Base-by-base conservation (phyloP, 164 flowering plant species). In the Warburgia ugandensis region DNA sequence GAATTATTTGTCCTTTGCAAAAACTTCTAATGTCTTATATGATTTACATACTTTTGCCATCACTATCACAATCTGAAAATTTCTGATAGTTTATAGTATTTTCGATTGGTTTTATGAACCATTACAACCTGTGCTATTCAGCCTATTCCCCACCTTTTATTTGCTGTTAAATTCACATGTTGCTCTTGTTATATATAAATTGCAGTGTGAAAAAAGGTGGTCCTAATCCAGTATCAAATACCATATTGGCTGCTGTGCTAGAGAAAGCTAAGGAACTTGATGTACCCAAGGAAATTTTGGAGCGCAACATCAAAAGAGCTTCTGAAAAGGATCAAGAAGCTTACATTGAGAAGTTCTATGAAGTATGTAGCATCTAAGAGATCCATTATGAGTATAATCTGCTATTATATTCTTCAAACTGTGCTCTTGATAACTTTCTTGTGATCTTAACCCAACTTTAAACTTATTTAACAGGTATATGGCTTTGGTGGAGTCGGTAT, bases 231-330 rank as follows among this genome's bases (percentile, higher is more conserved):
- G 46, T 61, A 45, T 81, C 98, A 53, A 92, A 92, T 68, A 58
- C 82, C 2, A 60, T 64, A 55, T 58, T 92, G 55, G 94, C 89
- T 61, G 64, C 83, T 58, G 62, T 92, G 17, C 61, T 92, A 48
- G 96, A 92, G 69, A 92, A 86, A 68, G 85, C 84, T 36, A 92
- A 82, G 77, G 94, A 84, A 65, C 97, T 92, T 55, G 99, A 92
- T 73, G 75, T 92, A 29, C 95, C 99, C 14, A 88, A 83, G 71
- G 99, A 92, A 33, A 86, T 84, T 49, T 16, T 88, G 40, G 97
- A 92, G 48, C 86, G 99, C 36, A 92, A 92, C 58, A 81, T 92
- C 36, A 92, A 88, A 69, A 82, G 79, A 69, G 99, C 97, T 57
- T 79, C 89, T 54, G 97, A 92, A 61, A 88, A 88, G 73, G 97